phyloP scores from a whole-genome alignment of 305 asterid genomes.

The Fraxinus sp. region DNA sequence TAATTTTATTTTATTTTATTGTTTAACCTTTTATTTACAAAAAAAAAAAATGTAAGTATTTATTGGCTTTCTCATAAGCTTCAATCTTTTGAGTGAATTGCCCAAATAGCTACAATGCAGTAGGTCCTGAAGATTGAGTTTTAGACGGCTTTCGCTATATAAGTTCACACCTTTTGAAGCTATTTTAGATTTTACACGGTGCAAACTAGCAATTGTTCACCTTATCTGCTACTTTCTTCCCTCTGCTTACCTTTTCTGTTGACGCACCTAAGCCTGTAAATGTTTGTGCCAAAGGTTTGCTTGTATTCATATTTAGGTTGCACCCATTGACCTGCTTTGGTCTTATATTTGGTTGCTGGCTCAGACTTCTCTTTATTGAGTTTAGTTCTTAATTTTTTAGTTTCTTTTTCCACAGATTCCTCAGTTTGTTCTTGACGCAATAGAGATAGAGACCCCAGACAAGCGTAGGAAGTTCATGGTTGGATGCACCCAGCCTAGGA shows the following conservation, averaged over 20 bases:
- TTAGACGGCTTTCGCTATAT: not conserved
- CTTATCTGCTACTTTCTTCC: not conserved
- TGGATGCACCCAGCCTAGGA: constrained; percentile 90
- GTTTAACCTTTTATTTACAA: not conserved
- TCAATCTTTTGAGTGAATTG: not conserved
- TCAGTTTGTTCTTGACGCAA: constrained; percentile 84
- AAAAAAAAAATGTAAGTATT: not conserved
- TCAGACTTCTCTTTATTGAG: not conserved
- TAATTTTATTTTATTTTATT: not conserved
- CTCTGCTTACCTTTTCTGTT: not conserved
- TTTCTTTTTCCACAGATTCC: constrained; percentile 62
- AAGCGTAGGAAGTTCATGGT: constrained; percentile 81
- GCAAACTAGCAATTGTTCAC: not conserved
- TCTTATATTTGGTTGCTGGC: not conserved
- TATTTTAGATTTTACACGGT: not conserved
- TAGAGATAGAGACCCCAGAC: constrained; percentile 65
- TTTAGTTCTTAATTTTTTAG: not conserved
- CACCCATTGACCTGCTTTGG: not conserved
- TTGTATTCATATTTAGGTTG: not conserved
- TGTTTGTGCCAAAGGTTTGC: not conserved
- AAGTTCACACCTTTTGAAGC: not conserved
- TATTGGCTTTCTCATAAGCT: not conserved
- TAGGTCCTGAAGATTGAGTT: not conserved
- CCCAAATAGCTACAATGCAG: not conserved
- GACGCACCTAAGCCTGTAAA: not conserved